Conservation (phyloP, 2,329 filamentous ascomycete species). For the Torrubiella hemipterigena region DNA sequence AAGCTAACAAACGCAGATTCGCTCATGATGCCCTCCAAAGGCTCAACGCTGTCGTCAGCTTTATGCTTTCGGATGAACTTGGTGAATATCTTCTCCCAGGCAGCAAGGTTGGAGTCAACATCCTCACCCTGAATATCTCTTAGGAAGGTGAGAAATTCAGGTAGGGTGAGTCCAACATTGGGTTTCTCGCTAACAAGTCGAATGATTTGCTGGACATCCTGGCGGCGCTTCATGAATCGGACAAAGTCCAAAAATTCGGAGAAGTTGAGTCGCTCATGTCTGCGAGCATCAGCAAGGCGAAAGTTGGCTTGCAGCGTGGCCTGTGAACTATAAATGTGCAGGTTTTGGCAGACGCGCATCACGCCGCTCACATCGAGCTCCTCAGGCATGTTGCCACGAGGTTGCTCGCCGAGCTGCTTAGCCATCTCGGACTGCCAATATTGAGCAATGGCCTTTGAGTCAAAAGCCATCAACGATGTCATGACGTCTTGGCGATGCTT, state of each 20-base stretch:
- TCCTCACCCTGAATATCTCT: conserved; percentile 64
- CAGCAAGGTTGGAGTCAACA: conserved; percentile 48
- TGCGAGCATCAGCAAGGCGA: conserved; percentile 53
- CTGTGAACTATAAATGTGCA: conserved; percentile 84
- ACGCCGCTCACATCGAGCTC: conserved; percentile 68
- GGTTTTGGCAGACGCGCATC: conserved; percentile 71
- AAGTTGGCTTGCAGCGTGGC: conserved; percentile 65
- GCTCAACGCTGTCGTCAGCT: conserved; percentile 32
- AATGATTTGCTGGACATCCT: conserved; percentile 69
- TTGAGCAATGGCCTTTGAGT: conserved; percentile 66
- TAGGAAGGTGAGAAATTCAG: conserved; percentile 69
- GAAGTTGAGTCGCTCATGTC: conserved; percentile 59
- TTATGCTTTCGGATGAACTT: conserved; percentile 53
- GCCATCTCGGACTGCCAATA: conserved; percentile 84
- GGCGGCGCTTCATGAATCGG: conserved; percentile 67
- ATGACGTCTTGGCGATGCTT: conserved; percentile 82
- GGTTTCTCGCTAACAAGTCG: conserved; percentile 44
- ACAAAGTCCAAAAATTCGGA: conserved; percentile 77
- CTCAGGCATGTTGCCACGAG: conserved; percentile 45
- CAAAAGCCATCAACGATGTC: conserved; percentile 76
- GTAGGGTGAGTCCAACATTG: conserved; percentile 53
- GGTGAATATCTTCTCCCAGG: conserved; percentile 64
- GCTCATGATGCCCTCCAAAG: conserved; percentile 44
- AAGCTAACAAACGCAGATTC: conserved; percentile 69
- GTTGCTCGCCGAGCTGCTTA: conserved; percentile 45